These are phyloP conservation scores for Fraxinus anomala DNA, from an alignment of 257 asterid genomes.

Conservation along the genomic window DNA sequence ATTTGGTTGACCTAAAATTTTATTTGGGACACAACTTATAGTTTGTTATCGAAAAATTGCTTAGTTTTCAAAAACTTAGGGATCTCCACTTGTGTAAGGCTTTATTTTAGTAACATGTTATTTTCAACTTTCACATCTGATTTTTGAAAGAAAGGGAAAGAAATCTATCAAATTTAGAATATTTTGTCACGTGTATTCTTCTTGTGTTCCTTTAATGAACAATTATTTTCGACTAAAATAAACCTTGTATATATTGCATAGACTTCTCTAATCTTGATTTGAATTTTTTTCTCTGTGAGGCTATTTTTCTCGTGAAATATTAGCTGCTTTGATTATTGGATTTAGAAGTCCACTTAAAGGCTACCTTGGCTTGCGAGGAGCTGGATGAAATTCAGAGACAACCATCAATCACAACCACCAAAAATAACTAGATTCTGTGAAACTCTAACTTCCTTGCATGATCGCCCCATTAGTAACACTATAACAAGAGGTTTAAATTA, in stretches of 20 bases:
- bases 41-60: no score
- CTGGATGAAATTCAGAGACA: background rate
- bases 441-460: background rate
- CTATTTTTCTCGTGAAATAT: background rate
- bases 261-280: background rate
- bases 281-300: no score
- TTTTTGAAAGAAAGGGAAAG: no score
- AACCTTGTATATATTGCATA: background rate
- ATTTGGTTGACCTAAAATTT: background rate
- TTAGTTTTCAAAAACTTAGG: no score
- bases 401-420: background rate
- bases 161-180: no score
- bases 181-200: no score
- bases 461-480: background rate
- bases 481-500: background rate
- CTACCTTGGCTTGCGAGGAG: background rate
- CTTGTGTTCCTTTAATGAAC: no score
- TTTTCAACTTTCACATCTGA: no score
- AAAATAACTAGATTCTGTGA: background rate
- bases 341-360: background rate
- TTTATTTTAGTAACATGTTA: background rate
- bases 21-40: background rate
- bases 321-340: background rate
- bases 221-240: no score
- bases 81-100: background rate